Base-by-base conservation (phyloP, 2,329 filamentous ascomycete species). In the Scedosporium dehoogii region DNA sequence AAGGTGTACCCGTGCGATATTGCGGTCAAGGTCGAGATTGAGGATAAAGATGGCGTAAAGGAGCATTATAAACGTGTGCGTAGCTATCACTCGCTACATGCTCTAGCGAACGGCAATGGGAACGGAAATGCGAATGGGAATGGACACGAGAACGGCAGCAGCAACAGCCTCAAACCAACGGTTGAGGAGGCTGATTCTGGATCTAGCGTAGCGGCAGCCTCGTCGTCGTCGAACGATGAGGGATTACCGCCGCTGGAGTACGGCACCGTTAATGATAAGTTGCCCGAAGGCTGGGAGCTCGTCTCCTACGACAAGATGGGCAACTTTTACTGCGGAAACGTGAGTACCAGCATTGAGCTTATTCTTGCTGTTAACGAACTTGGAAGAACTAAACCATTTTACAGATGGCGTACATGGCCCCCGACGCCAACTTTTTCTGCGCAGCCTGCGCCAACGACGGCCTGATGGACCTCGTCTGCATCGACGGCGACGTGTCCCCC, bases 321-420 rank as follows among this genome's bases (percentile, higher is more conserved):
- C 57, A 97, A 91, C 70, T 96, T 99, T 73, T 97, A 96, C 75
- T 90, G 88, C 38, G 94, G 94, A 65, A 99, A 97, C 72, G 86
- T 87, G 71, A 76, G 84, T 9, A 6, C 4, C 16, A 38, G 29
- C 9, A 21, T 21, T 23, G 16, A 18, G 33, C 38, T 27, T 38
- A 7, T 27, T 14, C 41, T 27, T 21, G 56, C 14, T 12, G 7
- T 18, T 27, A 4, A 56, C 12, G 21, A n/a, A 14, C 51, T 25
- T n/a, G 4, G 42, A 12, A n/a, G 23, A 51, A 51, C 64, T 71
- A 56, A 68, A 61, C 12, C 7, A 6, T 9, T 23, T 21, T 55
- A 38, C 61, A 88, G 85, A 96, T 97, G 88, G 86, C 89, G 25
- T 96, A 89, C 74, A 93, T 99, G 91, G 87, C 92, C 0, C 82